Conservation (phyloP, 2,329 filamentous ascomycete species). For the Penicillium glabrum region DNA sequence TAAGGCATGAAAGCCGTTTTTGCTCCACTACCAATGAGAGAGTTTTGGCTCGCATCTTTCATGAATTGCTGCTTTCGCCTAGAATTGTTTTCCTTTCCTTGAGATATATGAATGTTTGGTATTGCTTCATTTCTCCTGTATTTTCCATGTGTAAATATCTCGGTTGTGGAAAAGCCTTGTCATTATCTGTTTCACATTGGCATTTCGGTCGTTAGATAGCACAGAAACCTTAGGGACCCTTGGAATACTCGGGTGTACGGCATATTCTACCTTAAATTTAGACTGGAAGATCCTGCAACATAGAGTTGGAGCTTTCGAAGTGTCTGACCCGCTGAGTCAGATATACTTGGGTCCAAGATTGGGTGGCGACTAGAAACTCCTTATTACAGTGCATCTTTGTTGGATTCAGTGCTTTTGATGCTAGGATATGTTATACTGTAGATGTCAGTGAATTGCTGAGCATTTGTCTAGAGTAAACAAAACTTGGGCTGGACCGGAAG, state of each 20-base stretch:
- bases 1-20: not conserved
- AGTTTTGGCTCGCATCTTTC: too few relatives aligned
- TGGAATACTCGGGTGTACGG: not conserved
- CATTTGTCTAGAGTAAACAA: not conserved
- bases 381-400: not conserved
- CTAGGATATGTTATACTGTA: too few relatives aligned
- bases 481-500: conserved; percentile 1
- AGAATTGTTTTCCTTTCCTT: not conserved
- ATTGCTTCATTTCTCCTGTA: too few relatives aligned
- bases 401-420: too few relatives aligned
- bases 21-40: too few relatives aligned
- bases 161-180: too few relatives aligned
- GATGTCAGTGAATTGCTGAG: not conserved
- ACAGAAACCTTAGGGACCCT: too few relatives aligned
- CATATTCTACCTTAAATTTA: not conserved
- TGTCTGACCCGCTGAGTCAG: not conserved
- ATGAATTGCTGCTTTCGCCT: not conserved
- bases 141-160: too few relatives aligned
- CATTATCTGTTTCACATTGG: not conserved
- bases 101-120: too few relatives aligned
- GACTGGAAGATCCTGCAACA: not conserved
- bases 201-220: not conserved
- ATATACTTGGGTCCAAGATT: not conserved
- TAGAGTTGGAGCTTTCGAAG: not conserved
- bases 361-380: too few relatives aligned